Evolutionary conservation across 1,284 basidiomycete genomes (phyloP).

Genomic region (Schizophyllum commune): DNA sequence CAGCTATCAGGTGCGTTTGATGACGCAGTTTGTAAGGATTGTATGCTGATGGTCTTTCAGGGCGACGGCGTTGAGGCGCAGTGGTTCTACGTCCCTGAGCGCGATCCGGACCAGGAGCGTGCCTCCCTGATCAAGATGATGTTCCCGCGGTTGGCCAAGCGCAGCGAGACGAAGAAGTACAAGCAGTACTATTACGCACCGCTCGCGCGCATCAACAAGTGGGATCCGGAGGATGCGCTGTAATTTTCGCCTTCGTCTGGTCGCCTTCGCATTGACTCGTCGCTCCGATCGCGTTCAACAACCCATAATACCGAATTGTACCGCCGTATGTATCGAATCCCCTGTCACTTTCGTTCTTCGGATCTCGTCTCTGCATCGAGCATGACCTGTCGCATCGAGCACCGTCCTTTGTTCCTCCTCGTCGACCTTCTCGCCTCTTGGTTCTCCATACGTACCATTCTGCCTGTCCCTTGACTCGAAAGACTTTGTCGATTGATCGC

Average conservation of each 20-base stretch:
- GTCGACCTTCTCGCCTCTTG: not conserved
- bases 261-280: too few relatives aligned
- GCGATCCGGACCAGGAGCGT: conserved; percentile 61
- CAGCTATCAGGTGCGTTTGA: conserved; percentile 17
- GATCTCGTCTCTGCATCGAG: too few relatives aligned
- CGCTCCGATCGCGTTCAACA: too few relatives aligned
- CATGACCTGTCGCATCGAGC: not conserved
- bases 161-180: conserved; percentile 68
- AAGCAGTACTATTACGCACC: conserved; percentile 78
- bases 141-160: conserved; percentile 66
- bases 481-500: not conserved
- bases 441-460: too few relatives aligned
- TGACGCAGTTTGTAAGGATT: not conserved
- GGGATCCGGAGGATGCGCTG: conserved; percentile 44
- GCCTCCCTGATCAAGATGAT: conserved; percentile 56
- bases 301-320: not conserved
- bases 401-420: not conserved
- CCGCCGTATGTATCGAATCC: not conserved
- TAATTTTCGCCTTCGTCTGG: not conserved
- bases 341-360: not conserved
- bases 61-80: conserved; percentile 53
- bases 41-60: conserved; percentile 19
- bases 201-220: conserved; percentile 51
- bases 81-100: conserved; percentile 72
- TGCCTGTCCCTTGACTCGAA: not conserved